Evolutionary conservation across 352 stramenopile genomes (phyloP), one percentile per base, ranked within the genome.

Genomic region (Globisporangium irregulare): DNA sequence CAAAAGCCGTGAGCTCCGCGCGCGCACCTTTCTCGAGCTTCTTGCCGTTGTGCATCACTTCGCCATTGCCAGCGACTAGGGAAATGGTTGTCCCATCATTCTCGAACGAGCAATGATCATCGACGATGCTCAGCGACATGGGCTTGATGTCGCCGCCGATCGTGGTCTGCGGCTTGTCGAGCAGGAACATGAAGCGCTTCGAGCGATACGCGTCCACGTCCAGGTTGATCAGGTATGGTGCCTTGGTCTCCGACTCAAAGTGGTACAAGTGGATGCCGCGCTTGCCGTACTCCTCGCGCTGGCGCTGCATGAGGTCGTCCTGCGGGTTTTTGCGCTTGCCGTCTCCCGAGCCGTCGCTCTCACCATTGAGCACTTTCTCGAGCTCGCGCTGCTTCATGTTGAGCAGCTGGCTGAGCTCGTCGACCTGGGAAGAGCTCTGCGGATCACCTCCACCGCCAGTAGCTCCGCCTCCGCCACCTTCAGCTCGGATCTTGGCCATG

Each of bases 171-270:
- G 72, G 69, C 27, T 91, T 84, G 27, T 89, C 72, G 53, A 98
- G 72, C 18, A 98, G 63, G 69, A 97, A 98, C 86, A 98, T 94
- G 70, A 98, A 98, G 27, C 94, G 90, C 69, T 93, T 86, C 25
- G 89, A 94, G 14, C 94, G 86, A 71, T 98, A 98, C 22, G 89
- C 90, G 64, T 98, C 94, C 48, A 98, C 93, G 67, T 98, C 94
- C 36, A 98, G 67, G 70, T 98, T 98, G 68, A 98, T 92, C 10
- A 98, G 82, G 71, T 98, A 97, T 22, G 92, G 92, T 27, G 79
- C 70, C 58, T 59, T 87, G 0, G 85, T 98, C 18, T 93, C 90
- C 22, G 78, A 71, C 66, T 97, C 93, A 72, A 97, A 98, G 61
- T 97, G 86, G 41, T 80, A 92, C 55, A 98, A 69, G 25, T 86